A percentile compares a stretch with the other conserved stretches of the same genome.
These are phyloP conservation scores for Scheffersomyces illinoinensis DNA, from an alignment of 1,139 yeast genomes.

Conservation along the genomic window DNA sequence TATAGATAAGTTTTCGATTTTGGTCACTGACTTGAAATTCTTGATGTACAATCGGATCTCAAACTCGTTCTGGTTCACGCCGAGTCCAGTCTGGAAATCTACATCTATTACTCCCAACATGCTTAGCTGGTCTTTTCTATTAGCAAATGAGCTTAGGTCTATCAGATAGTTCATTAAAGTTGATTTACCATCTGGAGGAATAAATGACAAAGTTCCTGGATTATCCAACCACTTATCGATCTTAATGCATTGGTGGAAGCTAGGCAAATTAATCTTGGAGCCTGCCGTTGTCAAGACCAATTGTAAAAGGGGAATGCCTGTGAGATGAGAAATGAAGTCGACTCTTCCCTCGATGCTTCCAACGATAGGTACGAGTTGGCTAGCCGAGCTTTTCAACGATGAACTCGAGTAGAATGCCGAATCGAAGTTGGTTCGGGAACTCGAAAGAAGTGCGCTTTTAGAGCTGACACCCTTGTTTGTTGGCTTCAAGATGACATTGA, in stretches of 20 bases:
- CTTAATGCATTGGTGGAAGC: slow-evolving; percentile 62
- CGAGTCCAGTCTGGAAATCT: slow-evolving; percentile 63
- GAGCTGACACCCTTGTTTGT: slow-evolving; percentile 1
- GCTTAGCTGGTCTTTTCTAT: slow-evolving; percentile 17
- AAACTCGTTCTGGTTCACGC: slow-evolving; percentile 66
- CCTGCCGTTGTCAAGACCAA: slow-evolving; percentile 51
- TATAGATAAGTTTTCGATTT: slow-evolving; percentile 58
- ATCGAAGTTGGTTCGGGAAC: slow-evolving; percentile 10
- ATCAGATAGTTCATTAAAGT: slow-evolving; percentile 65
- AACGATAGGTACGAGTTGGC: slow-evolving; percentile 41
- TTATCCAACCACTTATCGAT: slow-evolving; percentile 41
- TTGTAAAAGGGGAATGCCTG: slow-evolving; percentile 75
- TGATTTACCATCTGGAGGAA: slow-evolving; percentile 88
- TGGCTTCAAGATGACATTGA: slow-evolving; percentile 48
- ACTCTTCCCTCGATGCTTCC: slow-evolving; percentile 69
- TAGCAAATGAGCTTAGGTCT: slow-evolving; percentile 39
- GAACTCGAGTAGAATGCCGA: slow-evolving; percentile 20
- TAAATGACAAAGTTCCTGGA: slow-evolving; percentile 55
- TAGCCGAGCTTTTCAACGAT: slow-evolving; percentile 10
- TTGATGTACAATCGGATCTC: slow-evolving; percentile 65
- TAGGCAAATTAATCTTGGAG: slow-evolving; percentile 47
- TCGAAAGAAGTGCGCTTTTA: slow-evolving; percentile 4
- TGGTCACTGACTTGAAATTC: slow-evolving; percentile 45
- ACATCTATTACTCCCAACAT: slow-evolving; percentile 59
- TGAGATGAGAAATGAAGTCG: slow-evolving; percentile 62